Evolutionary conservation across 306 rosid species (phyloP).

Genomic region (Pachyrhizus erosus): DNA sequence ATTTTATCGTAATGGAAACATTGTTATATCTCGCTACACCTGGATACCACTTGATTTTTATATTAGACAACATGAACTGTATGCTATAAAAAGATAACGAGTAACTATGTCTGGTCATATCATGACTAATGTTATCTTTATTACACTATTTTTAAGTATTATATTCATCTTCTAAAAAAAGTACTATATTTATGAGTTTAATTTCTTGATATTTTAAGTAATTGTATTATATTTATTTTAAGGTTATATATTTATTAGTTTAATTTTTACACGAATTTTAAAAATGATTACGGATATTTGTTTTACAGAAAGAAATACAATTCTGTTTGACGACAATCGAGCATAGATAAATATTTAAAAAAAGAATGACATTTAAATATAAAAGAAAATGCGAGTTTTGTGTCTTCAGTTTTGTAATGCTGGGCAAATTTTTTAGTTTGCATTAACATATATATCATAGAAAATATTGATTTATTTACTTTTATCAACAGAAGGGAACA

Average conservation of each 20-base stretch:
- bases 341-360: background rate
- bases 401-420: too few relatives aligned
- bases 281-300: background rate
- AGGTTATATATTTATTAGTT: background rate
- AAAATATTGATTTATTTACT: background rate
- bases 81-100: background rate
- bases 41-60: background rate
- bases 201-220: background rate
- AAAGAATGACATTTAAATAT: background rate
- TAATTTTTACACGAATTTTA: background rate
- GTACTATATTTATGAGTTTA: background rate
- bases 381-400: too few relatives aligned
- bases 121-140: background rate
- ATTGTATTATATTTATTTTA: background rate
- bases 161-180: too few relatives aligned
- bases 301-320: background rate
- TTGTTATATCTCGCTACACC: background rate
- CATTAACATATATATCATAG: too few relatives aligned
- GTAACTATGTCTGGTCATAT: background rate
- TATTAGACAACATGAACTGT: background rate
- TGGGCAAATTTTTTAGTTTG: too few relatives aligned
- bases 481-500: conserved; percentile 5
- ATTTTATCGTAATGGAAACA: background rate
- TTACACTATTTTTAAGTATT: background rate
- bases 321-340: background rate